Evolutionary conservation across 257 asterid genomes (phyloP), one percentile per base, ranked within the genome.

Genomic region (Misopates orontium): DNA sequence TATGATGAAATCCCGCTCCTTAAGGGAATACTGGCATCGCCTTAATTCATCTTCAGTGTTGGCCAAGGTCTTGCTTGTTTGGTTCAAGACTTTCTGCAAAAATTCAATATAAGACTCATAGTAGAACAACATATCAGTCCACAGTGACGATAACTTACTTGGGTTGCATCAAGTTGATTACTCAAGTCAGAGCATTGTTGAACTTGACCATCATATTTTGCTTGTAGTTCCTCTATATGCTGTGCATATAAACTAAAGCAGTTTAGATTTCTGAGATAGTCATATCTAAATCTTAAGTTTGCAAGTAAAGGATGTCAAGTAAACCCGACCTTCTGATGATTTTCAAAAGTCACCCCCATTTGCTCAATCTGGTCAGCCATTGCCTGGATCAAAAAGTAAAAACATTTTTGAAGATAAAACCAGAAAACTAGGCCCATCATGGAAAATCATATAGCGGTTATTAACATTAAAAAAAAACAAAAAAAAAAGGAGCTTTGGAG

Each of bases 341-440:
- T 87, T 76, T 90, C 97, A 20, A 85, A 73, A 42, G 85, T 79
- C 53, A 80, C 55, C 47, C 90, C 88, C 96, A 85, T 79, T 73
- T 85, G 92, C 75, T 87, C 97, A 70, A 87, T 84, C 75, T 85
- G 96, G 72, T 90, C 97, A n/a, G 86, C 83, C 97, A 90, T 90
- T 50, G 87, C 88, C 97, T 90, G 66, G 20, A 67, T 72, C 54
- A 56, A 36, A 70, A 55, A n/a, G n/a, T n/a, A n/a, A 42, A 2
- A 28, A 63, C 49, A 24, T n/a, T 53, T 3, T 45, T 52, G 54
- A 63, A 24, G 23, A 51, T 31, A 21, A 69, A 52, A 39, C n/a
- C 36, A 28, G 44, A 36, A 56, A 47, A 17, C 22, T 16, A 28
- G 23, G 21, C 55, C 47, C 58, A 42, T 14, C 14, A 18, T 52